Evolutionary conservation across 2,329 filamentous ascomycete genomes (phyloP).

Genomic region (Dothideomycetes sp.): DNA sequence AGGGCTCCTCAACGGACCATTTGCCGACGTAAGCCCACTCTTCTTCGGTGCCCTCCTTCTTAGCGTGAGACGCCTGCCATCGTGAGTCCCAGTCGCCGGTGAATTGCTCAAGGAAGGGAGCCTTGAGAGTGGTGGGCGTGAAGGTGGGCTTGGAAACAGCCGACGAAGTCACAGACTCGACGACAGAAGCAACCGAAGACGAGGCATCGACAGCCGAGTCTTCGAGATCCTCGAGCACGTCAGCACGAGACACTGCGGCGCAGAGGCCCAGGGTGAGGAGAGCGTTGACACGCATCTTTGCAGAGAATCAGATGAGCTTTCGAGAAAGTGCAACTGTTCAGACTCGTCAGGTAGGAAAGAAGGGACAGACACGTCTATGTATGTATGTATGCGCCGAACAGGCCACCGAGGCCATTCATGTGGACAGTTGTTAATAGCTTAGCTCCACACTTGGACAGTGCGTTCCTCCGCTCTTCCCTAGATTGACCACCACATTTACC

Average conservation of each 20-base stretch:
- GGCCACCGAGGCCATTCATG: too few relatives aligned
- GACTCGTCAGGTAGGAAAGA: too few relatives aligned
- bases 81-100: constrained; percentile 88
- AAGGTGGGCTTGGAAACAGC: constrained; percentile 68
- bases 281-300: constrained; percentile 79
- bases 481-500: too few relatives aligned
- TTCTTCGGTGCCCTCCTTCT: constrained; percentile 81
- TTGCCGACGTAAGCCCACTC: constrained; percentile 97
- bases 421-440: too few relatives aligned
- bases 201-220: constrained; percentile 35
- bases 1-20: constrained; percentile 93
- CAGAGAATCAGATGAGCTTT: too few relatives aligned
- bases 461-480: too few relatives aligned
- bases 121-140: constrained; percentile 84
- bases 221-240: constrained; percentile 59
- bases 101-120: constrained; percentile 96
- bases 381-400: too few relatives aligned
- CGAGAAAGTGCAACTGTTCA: too few relatives aligned
- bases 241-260: constrained; percentile 62
- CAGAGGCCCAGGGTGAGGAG: constrained; percentile 62
- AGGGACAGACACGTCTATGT: too few relatives aligned
- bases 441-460: too few relatives aligned
- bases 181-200: constrained; percentile 34
- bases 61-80: constrained; percentile 92
- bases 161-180: constrained; percentile 47